A percentile compares a stretch with the other conserved stretches of the same genome.
These are phyloP conservation scores for Penicillium sp. DNA, from an alignment of 2,329 filamentous ascomycete species.

Conservation along the genomic window DNA sequence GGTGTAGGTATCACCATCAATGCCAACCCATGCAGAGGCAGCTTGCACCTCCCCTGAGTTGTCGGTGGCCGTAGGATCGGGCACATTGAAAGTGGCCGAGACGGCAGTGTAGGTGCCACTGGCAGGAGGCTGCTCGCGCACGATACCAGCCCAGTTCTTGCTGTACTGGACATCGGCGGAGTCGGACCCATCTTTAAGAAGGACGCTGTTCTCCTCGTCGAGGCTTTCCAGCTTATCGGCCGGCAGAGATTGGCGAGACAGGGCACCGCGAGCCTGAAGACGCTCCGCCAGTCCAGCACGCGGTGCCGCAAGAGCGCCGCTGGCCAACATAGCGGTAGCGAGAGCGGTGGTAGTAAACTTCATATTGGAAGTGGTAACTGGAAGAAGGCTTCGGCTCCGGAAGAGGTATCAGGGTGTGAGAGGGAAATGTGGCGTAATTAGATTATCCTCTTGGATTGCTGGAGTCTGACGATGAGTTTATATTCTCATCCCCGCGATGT, in stretches of 20 bases:
- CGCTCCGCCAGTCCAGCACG: conserved; percentile 29
- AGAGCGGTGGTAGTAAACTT: conserved; percentile 27
- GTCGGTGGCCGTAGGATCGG: conserved; percentile 46
- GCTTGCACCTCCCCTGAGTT: conserved; percentile 43
- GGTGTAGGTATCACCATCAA: conserved; percentile 58
- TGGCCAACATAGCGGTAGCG: conserved; percentile 23
- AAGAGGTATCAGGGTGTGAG: background rate
- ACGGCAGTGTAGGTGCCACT: conserved; percentile 50
- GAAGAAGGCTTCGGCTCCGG: background rate
- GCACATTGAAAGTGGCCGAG: conserved; percentile 51
- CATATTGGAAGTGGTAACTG: conserved; percentile 23
- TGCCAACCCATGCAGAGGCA: conserved; percentile 59
- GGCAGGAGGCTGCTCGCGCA: conserved; percentile 45
- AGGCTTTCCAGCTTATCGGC: conserved; percentile 12
- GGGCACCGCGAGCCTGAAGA: conserved; percentile 27
- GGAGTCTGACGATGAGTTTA: conserved; percentile 7
- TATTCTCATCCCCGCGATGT: conserved; percentile 6
- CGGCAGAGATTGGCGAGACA: conserved; percentile 28
- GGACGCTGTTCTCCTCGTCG: conserved; percentile 10
- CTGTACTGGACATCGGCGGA: conserved; percentile 49
- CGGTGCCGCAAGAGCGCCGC: conserved; percentile 30
- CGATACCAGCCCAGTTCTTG: conserved; percentile 60
- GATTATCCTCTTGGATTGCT: background rate
- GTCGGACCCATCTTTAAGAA: conserved; percentile 12
- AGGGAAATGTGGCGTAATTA: background rate